phyloP scores from a whole-genome alignment of 139 green algal genomes.

The Coelastrella sp. region DNA sequence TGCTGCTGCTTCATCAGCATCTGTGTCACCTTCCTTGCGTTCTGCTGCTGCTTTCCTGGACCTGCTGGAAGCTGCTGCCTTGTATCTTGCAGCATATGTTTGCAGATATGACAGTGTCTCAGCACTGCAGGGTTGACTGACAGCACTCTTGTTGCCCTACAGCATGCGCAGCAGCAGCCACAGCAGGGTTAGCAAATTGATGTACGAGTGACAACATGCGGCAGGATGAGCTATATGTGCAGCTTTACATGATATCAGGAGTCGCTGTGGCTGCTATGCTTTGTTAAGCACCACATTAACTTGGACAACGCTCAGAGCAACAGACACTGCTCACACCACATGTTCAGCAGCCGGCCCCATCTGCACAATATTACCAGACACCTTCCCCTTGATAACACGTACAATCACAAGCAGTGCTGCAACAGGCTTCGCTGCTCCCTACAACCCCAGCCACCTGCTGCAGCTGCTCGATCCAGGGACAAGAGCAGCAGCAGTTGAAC shows the following conservation, averaged over 20 bases:
- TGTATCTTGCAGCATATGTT: not conserved
- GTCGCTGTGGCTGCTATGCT: too few relatives aligned
- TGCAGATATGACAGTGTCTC: not conserved
- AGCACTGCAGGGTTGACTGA: not conserved
- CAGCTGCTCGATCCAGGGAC: too few relatives aligned
- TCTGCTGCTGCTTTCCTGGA: not conserved
- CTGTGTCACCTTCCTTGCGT: not conserved
- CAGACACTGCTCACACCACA: too few relatives aligned
- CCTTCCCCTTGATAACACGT: too few relatives aligned
- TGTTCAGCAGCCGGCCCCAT: too few relatives aligned
- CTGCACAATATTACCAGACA: too few relatives aligned
- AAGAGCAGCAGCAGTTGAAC: too few relatives aligned
- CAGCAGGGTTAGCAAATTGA: not conserved
- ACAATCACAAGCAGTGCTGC: too few relatives aligned
- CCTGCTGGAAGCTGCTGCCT: not conserved
- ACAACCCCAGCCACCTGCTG: too few relatives aligned
- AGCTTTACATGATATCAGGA: not conserved
- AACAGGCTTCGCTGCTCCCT: too few relatives aligned
- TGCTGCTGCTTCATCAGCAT: not conserved
- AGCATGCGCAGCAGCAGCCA: not conserved
- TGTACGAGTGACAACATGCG: not conserved
- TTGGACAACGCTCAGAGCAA: too few relatives aligned
- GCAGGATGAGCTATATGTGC: not conserved
- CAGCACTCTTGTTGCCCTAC: not conserved
- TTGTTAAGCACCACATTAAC: too few relatives aligned